Conservation (phyloP, 139 green algal genomes). For the Chlorella sp. region DNA sequence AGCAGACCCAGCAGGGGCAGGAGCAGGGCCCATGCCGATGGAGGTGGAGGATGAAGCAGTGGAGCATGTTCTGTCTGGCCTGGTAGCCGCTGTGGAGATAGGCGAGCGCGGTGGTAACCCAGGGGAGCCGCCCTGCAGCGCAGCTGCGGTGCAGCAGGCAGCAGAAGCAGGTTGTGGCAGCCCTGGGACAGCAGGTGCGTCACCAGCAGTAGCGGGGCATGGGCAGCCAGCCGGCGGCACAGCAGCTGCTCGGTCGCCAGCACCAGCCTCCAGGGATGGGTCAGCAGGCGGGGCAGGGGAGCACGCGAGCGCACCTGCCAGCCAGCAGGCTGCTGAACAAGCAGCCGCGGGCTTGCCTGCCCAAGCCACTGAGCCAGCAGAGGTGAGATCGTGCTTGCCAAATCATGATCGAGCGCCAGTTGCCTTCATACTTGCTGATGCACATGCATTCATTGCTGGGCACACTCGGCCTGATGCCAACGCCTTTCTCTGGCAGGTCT, state of each 20-base stretch:
- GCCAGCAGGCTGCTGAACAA: neutral
- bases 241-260: neutral
- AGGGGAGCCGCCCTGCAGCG: too few relatives aligned
- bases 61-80: too few relatives aligned
- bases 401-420: too few relatives aligned
- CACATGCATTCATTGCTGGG: neutral
- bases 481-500: neutral
- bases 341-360: neutral
- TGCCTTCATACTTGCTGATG: neutral
- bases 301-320: slow-evolving; percentile 8
- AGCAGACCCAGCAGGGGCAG: neutral
- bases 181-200: too few relatives aligned
- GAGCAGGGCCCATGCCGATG: neutral
- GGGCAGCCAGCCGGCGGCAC: too few relatives aligned
- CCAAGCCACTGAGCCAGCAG: neutral
- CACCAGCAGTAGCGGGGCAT: too few relatives aligned
- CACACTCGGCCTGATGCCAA: too few relatives aligned
- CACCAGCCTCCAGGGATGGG: neutral
- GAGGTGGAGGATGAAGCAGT: neutral
- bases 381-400: neutral
- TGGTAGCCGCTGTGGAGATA: too few relatives aligned
- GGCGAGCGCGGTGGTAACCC: too few relatives aligned
- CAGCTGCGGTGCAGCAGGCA: neutral
- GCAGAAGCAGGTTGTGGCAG: neutral
- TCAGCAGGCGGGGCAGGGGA: neutral